Evolutionary conservation across 2,329 filamentous ascomycete genomes (phyloP).

Genomic region (Venturiaceae sp.): DNA sequence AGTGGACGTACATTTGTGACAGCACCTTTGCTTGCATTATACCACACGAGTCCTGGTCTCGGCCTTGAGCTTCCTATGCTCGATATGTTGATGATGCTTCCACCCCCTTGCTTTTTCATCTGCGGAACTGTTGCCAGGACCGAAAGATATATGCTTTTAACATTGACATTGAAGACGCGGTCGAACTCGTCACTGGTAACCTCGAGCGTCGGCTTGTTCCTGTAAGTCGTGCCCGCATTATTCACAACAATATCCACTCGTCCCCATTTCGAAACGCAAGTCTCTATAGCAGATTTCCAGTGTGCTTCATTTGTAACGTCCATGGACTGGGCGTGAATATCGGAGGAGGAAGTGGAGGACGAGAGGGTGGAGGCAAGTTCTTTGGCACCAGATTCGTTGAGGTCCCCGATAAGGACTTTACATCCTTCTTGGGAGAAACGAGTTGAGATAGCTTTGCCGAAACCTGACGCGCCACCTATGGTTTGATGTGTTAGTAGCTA

Average conservation of each 20-base stretch:
- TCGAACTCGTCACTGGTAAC: slow-evolving; percentile 60
- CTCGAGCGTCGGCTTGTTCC: slow-evolving; percentile 45
- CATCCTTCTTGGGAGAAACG: slow-evolving; percentile 52
- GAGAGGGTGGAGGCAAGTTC: slow-evolving; percentile 33
- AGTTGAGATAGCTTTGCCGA: slow-evolving; percentile 51
- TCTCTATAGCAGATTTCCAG: slow-evolving; percentile 43
- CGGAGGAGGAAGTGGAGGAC: background rate
- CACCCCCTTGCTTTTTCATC: slow-evolving; percentile 47
- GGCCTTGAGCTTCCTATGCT: slow-evolving; percentile 55
- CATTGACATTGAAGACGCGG: slow-evolving; percentile 57
- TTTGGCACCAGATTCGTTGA: slow-evolving; percentile 44
- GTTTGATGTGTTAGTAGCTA: slow-evolving; percentile 9
- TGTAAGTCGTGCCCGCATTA: slow-evolving; percentile 47
- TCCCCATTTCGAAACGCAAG: slow-evolving; percentile 42
- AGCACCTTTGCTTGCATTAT: slow-evolving; percentile 60
- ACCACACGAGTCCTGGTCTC: slow-evolving; percentile 56
- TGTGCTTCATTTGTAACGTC: slow-evolving; percentile 44
- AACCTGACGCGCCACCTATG: slow-evolving; percentile 51
- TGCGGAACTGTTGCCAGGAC: slow-evolving; percentile 51
- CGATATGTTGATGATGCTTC: slow-evolving; percentile 56
- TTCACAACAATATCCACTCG: slow-evolving; percentile 48
- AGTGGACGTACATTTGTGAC: slow-evolving; percentile 43
- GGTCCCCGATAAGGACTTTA: slow-evolving; percentile 52
- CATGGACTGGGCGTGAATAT: slow-evolving; percentile 26
- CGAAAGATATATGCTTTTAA: slow-evolving; percentile 55